Conservation (phyloP, 2,329 filamentous ascomycete species). For the Cordyceps pruinosa region DNA sequence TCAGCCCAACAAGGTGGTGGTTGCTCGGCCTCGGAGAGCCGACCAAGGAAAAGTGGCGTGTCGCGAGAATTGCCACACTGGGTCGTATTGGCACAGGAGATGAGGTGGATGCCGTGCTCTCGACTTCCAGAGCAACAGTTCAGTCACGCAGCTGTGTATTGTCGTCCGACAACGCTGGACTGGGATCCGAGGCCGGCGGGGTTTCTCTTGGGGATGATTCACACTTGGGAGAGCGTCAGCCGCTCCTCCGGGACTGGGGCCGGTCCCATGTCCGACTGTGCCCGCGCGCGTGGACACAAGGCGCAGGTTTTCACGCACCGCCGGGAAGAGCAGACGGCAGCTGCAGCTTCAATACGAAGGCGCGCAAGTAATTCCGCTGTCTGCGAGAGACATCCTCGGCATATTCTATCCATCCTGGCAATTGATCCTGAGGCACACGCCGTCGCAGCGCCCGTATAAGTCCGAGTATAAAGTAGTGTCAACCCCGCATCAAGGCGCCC, state of each 20-base stretch:
- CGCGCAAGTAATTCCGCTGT: not conserved
- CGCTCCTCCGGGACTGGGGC: no score
- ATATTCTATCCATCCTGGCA: no score
- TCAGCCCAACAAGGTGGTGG: not conserved
- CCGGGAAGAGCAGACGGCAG: not conserved
- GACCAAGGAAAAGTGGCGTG: not conserved
- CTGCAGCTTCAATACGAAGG: not conserved
- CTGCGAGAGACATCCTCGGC: not conserved
- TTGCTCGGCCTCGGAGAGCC: constrained; percentile 1
- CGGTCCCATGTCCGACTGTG: not conserved
- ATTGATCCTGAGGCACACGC: not conserved
- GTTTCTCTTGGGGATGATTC: not conserved
- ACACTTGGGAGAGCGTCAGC: not conserved
- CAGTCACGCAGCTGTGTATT: no score
- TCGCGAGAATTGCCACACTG: not conserved
- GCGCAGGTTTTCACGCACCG: not conserved
- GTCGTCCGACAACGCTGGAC: not conserved
- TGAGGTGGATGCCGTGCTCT: not conserved
- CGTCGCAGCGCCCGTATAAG: not conserved
- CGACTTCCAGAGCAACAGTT: not conserved
- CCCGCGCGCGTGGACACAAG: not conserved
- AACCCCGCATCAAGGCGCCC: no score
- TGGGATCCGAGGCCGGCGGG: not conserved
- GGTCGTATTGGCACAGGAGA: not conserved
- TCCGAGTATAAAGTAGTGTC: not conserved